phyloP scores from a whole-genome alignment of 2,329 filamentous ascomycete species.

The Colletotrichum gigasporum region DNA sequence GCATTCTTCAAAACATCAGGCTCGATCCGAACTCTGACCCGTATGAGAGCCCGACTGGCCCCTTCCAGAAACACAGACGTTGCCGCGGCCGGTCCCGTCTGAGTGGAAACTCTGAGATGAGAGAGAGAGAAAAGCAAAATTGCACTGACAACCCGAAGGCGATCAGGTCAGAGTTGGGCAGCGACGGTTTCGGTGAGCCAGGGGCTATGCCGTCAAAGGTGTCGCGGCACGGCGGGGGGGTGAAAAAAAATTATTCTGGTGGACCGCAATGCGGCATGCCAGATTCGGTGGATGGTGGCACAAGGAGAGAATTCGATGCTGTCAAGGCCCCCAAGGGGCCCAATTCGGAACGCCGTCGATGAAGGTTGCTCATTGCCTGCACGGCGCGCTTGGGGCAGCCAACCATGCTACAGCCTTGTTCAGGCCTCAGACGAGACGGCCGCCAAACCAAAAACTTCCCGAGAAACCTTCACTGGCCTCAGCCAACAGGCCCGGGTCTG shows the following conservation, averaged over 20 bases:
- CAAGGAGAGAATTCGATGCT: neutral
- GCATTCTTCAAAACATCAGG: constrained; percentile 11
- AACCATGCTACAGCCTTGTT: constrained; percentile 13
- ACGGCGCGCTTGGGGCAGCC: constrained; percentile 29
- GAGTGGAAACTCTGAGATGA: constrained; percentile 11
- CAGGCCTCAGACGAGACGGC: neutral
- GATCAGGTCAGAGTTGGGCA: constrained; percentile 29
- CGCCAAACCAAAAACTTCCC: too few relatives aligned
- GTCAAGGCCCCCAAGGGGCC: neutral
- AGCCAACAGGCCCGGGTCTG: neutral
- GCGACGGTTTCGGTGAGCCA: constrained; percentile 13
- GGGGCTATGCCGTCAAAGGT: constrained; percentile 8
- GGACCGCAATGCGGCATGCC: neutral
- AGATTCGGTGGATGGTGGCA: neutral
- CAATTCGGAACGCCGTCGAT: neutral
- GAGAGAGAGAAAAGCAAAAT: constrained; percentile 14
- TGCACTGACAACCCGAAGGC: neutral
- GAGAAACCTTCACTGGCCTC: too few relatives aligned
- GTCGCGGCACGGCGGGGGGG: neutral
- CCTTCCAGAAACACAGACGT: constrained; percentile 9
- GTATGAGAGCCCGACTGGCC: constrained; percentile 8
- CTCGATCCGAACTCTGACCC: constrained; percentile 23
- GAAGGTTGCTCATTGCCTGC: neutral
- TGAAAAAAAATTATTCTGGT: neutral
- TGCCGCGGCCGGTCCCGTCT: constrained; percentile 17